Percentiles rank a stretch among this genome's conserved stretches.
These are phyloP conservation scores for Teratosphaeria gauchensis DNA, from an alignment of 2,329 filamentous ascomycete genomes.

Conservation along the genomic window DNA sequence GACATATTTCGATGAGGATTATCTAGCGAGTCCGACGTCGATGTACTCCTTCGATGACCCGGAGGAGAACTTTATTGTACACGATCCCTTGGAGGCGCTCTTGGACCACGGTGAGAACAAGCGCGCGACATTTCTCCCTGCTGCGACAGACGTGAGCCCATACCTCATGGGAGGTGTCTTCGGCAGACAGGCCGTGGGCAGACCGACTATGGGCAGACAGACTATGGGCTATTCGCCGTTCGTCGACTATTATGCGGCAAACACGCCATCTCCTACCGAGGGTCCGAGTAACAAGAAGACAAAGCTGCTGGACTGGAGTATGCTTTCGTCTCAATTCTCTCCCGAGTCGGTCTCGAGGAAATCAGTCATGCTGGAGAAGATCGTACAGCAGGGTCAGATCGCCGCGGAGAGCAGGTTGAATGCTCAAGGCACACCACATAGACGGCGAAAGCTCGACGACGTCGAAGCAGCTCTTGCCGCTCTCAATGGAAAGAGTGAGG, in stretches of 20 bases:
- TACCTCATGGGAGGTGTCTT: conserved; percentile 15
- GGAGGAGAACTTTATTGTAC: neutral
- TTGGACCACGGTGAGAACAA: conserved; percentile 13
- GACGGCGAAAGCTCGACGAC: neutral
- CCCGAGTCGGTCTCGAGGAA: neutral
- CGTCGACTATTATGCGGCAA: neutral
- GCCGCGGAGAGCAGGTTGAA: neutral
- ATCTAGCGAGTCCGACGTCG: conserved; percentile 7
- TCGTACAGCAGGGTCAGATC: neutral
- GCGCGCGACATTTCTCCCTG: conserved; percentile 16
- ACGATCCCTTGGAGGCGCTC: neutral
- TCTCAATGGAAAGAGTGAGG: neutral
- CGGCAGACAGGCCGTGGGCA: neutral
- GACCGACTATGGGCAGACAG: neutral
- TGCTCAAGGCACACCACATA: neutral
- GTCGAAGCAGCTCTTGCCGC: neutral
- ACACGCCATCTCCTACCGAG: neutral
- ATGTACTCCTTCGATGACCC: conserved; percentile 4
- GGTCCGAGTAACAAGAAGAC: neutral
- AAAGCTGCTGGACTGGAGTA: neutral
- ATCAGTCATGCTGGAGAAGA: neutral
- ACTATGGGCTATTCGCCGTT: neutral
- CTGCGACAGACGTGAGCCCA: conserved; percentile 17
- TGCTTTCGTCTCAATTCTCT: neutral
- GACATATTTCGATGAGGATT: conserved; percentile 8